Base-by-base conservation (phyloP, 1,284 basidiomycete genomes). In the Thelephora terrestris region DNA sequence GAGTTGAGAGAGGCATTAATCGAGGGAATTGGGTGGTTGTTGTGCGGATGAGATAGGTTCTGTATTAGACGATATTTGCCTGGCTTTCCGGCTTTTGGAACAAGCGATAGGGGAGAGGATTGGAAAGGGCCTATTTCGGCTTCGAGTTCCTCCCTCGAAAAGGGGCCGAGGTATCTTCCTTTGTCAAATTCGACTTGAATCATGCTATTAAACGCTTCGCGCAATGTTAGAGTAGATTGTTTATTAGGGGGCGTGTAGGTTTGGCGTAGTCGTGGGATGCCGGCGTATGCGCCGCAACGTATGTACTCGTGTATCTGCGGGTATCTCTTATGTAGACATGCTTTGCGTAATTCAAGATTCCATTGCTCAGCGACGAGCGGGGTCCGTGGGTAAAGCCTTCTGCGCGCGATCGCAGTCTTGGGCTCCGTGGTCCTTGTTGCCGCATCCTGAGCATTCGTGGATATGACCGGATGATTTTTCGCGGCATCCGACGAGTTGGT, bases 1-100 rank as follows among this genome's bases (percentile, higher is more conserved):
- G 68, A 54, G 25, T 68, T 35, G 7, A 70, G 66, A n/a, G 27
- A 7, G 0, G 49, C 60, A 47, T 73, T 75, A 35, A 74, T 62
- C 0, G 69, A 72, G 0, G 43, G 5, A 1, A 45, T 9, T 1
- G 61, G 27, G 5, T 27, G 27, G 27, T 27, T 27, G 5, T 16
- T 7, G 14, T 54, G 43, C 1, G 65, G 63, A 48, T 54, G 60
- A 0, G 69, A 75, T 16, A 71, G 60, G 43, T 74, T 68, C 5
- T 74, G 69, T 0, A 75, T 57, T 0, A 62, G 23, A 5, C 55
- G 46, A 42, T 45, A 60, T 32, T 50, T 52, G 4, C 50, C 37
- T 0, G 56, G 58, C 6, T 58, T 58, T 29, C 53, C 51, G 0
- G 54, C 49, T 43, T 63, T 61, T 0, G 57, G 58, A 2, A 60